Evolutionary conservation across 441 rosid species (phyloP), one percentile per base, ranked within the genome.

Genomic region (Erysimum cheiri): DNA sequence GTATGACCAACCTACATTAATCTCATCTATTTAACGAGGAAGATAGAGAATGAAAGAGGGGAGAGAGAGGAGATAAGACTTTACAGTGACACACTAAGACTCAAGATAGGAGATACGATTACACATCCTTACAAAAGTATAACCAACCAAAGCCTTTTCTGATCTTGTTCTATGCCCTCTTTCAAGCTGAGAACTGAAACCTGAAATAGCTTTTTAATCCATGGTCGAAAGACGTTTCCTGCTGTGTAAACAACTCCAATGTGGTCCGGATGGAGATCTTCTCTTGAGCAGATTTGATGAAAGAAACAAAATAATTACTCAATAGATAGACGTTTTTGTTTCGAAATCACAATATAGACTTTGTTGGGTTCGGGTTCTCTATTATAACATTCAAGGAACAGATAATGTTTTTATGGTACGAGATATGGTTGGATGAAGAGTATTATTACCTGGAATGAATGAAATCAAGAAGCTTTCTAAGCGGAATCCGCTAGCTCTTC

Each of bases 401-500:
- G 12, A 17, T 60, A 8, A 6, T 31, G 35, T 49, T 60, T 9
- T 22, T 31, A 6, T 29, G 52, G 17, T 57, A 33, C 41, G 37
- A 36, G 22, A 28, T 11, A 12, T 39, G 12, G 44, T 39, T 19
- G 53, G 53, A n/a, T 70, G 37, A 62, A 14, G 33, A 53, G 6
- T 14, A 46, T 28, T 65, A 65, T 28, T 65, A 65, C 77, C 77
- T 65, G 36, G 63, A 39, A 22, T 59, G n/a, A 39, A 24, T n/a
- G n/a, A n/a, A n/a, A 72, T 60, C 19, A 22, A 56, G 55, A 79
- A 73, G 70, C 57, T 28, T 60, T 63, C 53, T 74, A 72, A 29
- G 85, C 73, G 50, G 82, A 70, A 64, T 80, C 83, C 26, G 67
- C 71, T 29, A 73, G 61, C 59, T 82, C 87, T 62, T 83, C 92